A percentile compares a stretch with the other conserved stretches of the same genome.
Conservation (phyloP, 2,329 filamentous ascomycete genomes). For the Eurotiales sp. region DNA sequence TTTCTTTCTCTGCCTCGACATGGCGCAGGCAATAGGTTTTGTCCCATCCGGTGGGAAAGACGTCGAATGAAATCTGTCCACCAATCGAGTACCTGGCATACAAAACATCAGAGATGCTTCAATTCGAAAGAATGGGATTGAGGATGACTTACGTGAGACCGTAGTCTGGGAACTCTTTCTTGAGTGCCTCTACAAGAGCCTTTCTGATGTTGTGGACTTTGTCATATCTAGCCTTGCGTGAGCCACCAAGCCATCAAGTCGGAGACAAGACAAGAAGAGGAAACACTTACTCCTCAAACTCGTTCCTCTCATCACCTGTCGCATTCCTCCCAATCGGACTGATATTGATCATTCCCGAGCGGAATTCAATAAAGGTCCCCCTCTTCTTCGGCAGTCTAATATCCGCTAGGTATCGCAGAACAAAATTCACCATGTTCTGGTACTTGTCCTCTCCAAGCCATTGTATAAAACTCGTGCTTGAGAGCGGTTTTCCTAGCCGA, state of each 20-base stretch:
- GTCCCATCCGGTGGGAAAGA: constrained; percentile 96
- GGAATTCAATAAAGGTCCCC: constrained; percentile 65
- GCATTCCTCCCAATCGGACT: constrained; percentile 74
- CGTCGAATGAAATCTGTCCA: constrained; percentile 96
- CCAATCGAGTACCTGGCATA: constrained; percentile 77
- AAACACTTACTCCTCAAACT: constrained; percentile 62
- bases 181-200: constrained; percentile 71
- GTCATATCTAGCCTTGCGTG: constrained; percentile 73
- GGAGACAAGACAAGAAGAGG: too few relatives aligned
- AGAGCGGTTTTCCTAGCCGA: constrained; percentile 72
- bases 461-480: constrained; percentile 80
- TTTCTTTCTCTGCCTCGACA: constrained; percentile 74
- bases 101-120: constrained; percentile 1
- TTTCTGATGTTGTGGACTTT: constrained; percentile 70
- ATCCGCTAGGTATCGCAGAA: constrained; percentile 59
- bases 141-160: constrained; percentile 68
- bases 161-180: constrained; percentile 75
- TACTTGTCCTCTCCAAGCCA: constrained; percentile 83
- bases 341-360: constrained; percentile 64
- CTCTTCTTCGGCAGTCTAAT: constrained; percentile 61
- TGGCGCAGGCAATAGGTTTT: constrained; percentile 95
- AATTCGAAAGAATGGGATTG: too few relatives aligned
- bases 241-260: too few relatives aligned
- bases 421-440: constrained; percentile 58
- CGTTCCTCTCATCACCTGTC: constrained; percentile 70